These are phyloP conservation scores for Quercus alba DNA, from an alignment of 306 rosid genomes.

Conservation along the genomic window DNA sequence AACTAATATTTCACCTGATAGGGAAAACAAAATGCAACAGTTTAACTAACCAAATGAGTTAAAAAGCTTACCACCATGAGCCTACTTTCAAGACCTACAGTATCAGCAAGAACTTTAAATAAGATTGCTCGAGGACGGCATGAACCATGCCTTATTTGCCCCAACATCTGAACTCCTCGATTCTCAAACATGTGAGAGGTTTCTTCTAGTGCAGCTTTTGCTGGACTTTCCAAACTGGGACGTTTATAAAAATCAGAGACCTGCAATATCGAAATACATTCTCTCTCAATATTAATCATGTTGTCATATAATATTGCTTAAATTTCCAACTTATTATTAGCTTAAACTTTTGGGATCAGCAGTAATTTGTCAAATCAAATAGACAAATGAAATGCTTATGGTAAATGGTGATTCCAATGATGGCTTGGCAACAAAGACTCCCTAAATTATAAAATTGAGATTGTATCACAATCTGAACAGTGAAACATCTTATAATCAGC, in stretches of 20 bases:
- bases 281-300: not conserved
- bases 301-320: not conserved
- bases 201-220: constrained; percentile 80
- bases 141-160: constrained; percentile 92
- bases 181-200: constrained; percentile 75
- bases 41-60: constrained; percentile 18
- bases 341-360: not conserved
- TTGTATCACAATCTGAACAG: not conserved
- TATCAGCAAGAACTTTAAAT: constrained; percentile 90
- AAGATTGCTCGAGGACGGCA: constrained; percentile 93
- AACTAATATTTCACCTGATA: not conserved
- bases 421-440: not conserved
- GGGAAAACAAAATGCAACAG: not conserved
- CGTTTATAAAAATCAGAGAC: constrained; percentile 87
- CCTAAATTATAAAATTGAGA: not conserved
- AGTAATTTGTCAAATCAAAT: not conserved
- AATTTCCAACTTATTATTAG: not conserved
- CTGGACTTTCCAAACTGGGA: constrained; percentile 88
- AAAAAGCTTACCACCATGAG: constrained; percentile 80
- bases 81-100: constrained; percentile 95
- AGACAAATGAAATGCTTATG: not conserved
- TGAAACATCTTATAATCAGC: not conserved
- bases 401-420: not conserved
- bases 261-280: constrained; percentile 35
- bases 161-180: constrained; percentile 87